phyloP scores from a whole-genome alignment of 192 early-diverging fungal genomes.

The Coemansia reversa region DNA sequence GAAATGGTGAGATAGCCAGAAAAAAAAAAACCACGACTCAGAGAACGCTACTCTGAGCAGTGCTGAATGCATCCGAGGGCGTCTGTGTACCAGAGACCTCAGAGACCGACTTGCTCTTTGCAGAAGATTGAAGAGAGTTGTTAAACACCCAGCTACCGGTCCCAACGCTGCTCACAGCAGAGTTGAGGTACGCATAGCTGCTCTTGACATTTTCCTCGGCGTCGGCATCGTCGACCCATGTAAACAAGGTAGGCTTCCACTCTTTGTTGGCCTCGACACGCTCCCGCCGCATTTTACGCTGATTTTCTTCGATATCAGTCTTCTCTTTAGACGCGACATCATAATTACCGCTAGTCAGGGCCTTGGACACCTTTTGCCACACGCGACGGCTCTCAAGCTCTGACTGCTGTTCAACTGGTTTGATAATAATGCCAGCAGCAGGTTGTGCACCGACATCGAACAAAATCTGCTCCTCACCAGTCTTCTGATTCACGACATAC shows the following conservation, averaged over 20 bases:
- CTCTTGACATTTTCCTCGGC: slow-evolving; percentile 35
- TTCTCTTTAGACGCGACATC: slow-evolving; percentile 67
- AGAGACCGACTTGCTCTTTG: slow-evolving; percentile 9
- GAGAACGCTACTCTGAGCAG: slow-evolving; percentile 40
- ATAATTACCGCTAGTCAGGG: slow-evolving; percentile 67
- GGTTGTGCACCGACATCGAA: slow-evolving; percentile 61
- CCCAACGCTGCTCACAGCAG: slow-evolving; percentile 48
- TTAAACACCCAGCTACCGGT: slow-evolving; percentile 52
- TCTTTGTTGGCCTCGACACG: slow-evolving; percentile 57
- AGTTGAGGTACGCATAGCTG: slow-evolving; percentile 42
- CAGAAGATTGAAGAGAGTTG: slow-evolving; percentile 14
- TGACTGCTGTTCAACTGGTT: slow-evolving; percentile 60
- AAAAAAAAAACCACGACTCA: background rate
- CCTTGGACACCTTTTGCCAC: slow-evolving; percentile 68
- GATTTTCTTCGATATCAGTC: slow-evolving; percentile 66
- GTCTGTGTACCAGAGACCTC: slow-evolving; percentile 41
- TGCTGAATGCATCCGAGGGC: slow-evolving; percentile 50
- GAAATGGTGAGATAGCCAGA: background rate
- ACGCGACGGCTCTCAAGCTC: slow-evolving; percentile 67
- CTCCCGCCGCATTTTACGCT: slow-evolving; percentile 62
- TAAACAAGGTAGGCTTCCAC: slow-evolving; percentile 59
- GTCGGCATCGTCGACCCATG: slow-evolving; percentile 43
- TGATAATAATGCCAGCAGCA: slow-evolving; percentile 57
- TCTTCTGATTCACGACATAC: slow-evolving; percentile 55
- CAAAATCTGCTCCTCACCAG: slow-evolving; percentile 53